Base-by-base conservation (phyloP, 208 protist species). In the Acanthamoeba lenticulata region DNA sequence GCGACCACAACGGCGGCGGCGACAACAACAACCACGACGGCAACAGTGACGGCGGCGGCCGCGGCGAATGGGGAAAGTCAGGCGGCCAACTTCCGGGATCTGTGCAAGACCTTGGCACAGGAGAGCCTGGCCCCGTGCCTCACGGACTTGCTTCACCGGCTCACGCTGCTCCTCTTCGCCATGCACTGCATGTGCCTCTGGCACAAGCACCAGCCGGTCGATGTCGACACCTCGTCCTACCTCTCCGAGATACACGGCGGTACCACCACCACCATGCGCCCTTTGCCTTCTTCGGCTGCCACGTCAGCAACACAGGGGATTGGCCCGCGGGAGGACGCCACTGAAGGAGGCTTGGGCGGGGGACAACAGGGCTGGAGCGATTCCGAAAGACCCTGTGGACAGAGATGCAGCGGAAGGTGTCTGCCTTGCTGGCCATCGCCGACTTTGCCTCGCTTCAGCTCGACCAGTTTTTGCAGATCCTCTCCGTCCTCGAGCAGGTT, bases 331-430 rank as follows among this genome's bases (percentile, higher is more conserved):
- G n/a, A n/a, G n/a, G n/a, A n/a, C n/a, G n/a, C n/a, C n/a, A n/a
- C 19, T 72, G 5, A n/a, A 38, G 4, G 27, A 0, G 0, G 32
- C 9, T 13, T 72, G 27, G n/a, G 21, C 13, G 13, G 15, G 27
- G 15, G 29, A 5, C 3, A 4, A 9, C n/a, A 65, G 81, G 81
- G 4, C 38, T 90, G 40, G 81, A 90, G 36, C 29, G 81, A 29
- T 90, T 90, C 36, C 81, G 81, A 4, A 90, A 90, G 27, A 55
- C 81, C 27, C 44, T 90, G 27, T 90, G 81, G 81, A 65, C 81
- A 1, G 81, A 90, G 34, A 90, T 90, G 49, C 81, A 90, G 52
- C 81, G 81, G 4, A 90, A 90, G 81, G 81, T 90, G 27, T 90
- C 81, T 6, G 81, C 81, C 34, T 47, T 90, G 29, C 29, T 90